Evolutionary conservation across 2,329 filamentous ascomycete genomes (phyloP), one percentile per base, ranked within the genome.

Genomic region (Sporothrix brunneoviolacea): DNA sequence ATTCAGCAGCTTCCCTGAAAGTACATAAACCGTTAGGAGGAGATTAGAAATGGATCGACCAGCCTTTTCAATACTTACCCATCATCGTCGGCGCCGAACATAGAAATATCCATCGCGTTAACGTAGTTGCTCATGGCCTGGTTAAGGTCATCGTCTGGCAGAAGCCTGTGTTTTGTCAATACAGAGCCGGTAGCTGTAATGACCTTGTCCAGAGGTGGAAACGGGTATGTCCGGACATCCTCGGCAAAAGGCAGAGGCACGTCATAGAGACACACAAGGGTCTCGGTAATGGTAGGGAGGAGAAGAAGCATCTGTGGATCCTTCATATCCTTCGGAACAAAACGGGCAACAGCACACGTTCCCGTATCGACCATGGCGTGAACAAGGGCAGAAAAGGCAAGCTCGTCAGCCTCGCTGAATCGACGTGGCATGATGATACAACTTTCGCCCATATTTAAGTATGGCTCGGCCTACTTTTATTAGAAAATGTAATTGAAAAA

Each of bases 161-260:
- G 73, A 53, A 94, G 83, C 32, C 88, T 84, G 57, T 98, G 91
- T 59, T 91, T 83, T 10, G 80, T 87, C 43, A 96, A 71, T 8
- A 79, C 77, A 56, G 88, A 86, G 1, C 91, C 91, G 10, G 83
- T 89, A n/a, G 94, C 77, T 0, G 91, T 96, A 53, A 95, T 71
- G 24, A 97, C 85, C 55, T 81, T 86, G 63, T 95, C 91, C 10
- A 98, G 71, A 0, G 91, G 88, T 6, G 93, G 90, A 58, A 98
- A 98, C 52, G 83, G 85, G 65, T 96, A 97, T n/a, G 77, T 77
- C 32, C 93, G 81, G 42, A 96, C 75, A 62, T 98, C 93, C 70
- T 98, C 93, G 3, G 89, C 84, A 61, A 96, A 98, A 0, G 93
- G 93, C 6, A 97, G 73, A 32, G 93, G 89, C 1, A 94, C 78